These are phyloP conservation scores for Prunus dulcis DNA, from an alignment of 306 rosid genomes.

Conservation along the genomic window DNA sequence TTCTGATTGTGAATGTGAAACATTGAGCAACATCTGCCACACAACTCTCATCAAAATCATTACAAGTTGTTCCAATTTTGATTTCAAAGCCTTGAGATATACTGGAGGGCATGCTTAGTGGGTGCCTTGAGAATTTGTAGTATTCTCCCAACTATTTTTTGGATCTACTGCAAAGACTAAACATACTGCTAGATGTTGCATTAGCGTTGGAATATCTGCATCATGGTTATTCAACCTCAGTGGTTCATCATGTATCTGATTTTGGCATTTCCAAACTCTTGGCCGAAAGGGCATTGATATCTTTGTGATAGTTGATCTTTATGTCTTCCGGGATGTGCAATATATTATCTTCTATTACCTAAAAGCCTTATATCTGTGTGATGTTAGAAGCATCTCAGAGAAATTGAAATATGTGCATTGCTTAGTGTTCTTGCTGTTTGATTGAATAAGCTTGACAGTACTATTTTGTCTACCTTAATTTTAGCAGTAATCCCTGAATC, in stretches of 20 bases:
- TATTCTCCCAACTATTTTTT: neutral
- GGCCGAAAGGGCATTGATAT: constrained; percentile 21
- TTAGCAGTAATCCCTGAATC: neutral
- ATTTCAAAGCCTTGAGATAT: constrained; percentile 19
- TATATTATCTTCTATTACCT: too few species aligned
- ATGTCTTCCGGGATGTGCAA: too few species aligned
- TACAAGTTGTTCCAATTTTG: neutral
- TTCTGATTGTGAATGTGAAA: constrained; percentile 14
- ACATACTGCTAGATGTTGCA: constrained; percentile 1
- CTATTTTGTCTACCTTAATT: neutral
- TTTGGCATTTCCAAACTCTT: constrained; percentile 34
- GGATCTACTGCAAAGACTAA: neutral
- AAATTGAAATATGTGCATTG: neutral
- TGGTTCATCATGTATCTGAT: constrained; percentile 35
- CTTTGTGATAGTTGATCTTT: too few species aligned
- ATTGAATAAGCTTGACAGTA: neutral
- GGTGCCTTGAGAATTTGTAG: constrained; percentile 15
- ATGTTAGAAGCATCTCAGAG: neutral
- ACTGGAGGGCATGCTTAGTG: constrained; percentile 21
- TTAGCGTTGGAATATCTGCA: constrained; percentile 28
- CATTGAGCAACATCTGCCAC: constrained; percentile 2
- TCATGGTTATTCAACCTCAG: constrained; percentile 17
- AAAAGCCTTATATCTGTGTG: neutral
- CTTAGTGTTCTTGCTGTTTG: neutral
- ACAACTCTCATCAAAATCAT: constrained; percentile 21